These are phyloP conservation scores for Mariannaea sp. DNA, from an alignment of 2,329 filamentous ascomycete species.

Conservation along the genomic window DNA sequence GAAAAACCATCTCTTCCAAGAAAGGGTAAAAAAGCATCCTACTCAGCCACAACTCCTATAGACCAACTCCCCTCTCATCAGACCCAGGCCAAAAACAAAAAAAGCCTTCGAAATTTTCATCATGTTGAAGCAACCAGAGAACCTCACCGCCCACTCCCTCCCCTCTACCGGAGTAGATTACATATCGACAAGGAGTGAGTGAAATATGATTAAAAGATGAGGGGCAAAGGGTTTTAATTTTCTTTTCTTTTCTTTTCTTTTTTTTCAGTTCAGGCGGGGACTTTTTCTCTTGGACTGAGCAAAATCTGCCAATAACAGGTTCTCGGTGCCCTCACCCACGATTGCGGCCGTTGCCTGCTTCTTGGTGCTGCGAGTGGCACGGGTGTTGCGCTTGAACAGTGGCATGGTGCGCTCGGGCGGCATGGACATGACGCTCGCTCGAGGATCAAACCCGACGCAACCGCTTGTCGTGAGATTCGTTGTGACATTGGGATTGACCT, in stretches of 20 bases:
- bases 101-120: not conserved
- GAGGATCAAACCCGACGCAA: slow-evolving; percentile 48
- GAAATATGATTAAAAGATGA: too few relatives aligned
- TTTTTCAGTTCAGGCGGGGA: slow-evolving; percentile 50
- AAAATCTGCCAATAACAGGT: slow-evolving; percentile 52
- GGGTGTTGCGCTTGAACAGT: slow-evolving; percentile 52
- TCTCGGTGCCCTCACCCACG: slow-evolving; percentile 55
- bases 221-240: too few relatives aligned
- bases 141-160: too few relatives aligned
- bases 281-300: slow-evolving; percentile 59
- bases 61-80: slow-evolving; percentile 9
- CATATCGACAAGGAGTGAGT: not conserved
- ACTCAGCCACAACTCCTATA: slow-evolving; percentile 23
- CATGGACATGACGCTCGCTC: slow-evolving; percentile 48
- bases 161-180: not conserved
- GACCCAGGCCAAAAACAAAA: too few relatives aligned
- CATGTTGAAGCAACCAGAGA: not conserved
- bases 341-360: slow-evolving; percentile 35
- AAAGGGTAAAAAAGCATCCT: too few relatives aligned
- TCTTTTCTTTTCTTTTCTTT: too few relatives aligned
- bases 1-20: slow-evolving; percentile 8
- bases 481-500: slow-evolving; percentile 59
- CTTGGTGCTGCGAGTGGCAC: slow-evolving; percentile 44
- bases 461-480: slow-evolving; percentile 47
- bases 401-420: slow-evolving; percentile 52